Evolutionary conservation across 352 stramenopile genomes (phyloP).

Genomic region (Pythium aristosporum): DNA sequence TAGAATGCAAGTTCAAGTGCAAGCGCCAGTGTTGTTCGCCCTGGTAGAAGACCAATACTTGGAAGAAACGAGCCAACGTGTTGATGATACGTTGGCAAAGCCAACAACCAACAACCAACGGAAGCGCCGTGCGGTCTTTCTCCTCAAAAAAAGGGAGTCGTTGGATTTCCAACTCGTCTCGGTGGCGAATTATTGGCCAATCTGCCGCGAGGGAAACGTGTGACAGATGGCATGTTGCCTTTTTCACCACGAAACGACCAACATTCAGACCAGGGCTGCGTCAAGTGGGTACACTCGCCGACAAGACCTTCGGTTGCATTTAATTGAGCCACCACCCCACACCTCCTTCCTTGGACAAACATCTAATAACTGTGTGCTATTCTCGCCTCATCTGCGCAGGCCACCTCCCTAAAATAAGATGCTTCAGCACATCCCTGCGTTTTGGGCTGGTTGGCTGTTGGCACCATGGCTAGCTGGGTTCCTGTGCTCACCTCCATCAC

Average conservation of each 20-base stretch:
- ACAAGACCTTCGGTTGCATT: too few species aligned
- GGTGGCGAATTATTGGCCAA: background rate
- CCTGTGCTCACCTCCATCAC: too few species aligned
- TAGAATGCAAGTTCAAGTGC: slow-evolving; percentile 13
- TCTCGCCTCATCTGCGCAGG: background rate
- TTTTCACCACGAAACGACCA: slow-evolving; percentile 4
- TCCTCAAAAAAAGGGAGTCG: too few species aligned
- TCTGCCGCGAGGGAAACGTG: slow-evolving; percentile 1
- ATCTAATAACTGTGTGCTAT: too few species aligned
- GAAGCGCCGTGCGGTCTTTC: too few species aligned
- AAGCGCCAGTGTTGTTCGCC: too few species aligned
- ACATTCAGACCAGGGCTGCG: background rate
- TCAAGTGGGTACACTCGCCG: background rate
- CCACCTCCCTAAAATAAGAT: background rate
- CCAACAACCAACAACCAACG: too few species aligned
- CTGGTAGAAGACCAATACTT: background rate
- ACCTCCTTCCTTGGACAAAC: too few species aligned
- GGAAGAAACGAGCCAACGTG: background rate
- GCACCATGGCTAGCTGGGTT: too few species aligned
- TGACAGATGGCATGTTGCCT: background rate
- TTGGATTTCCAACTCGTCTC: background rate
- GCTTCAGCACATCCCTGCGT: too few species aligned
- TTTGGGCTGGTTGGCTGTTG: too few species aligned
- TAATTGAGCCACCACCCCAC: background rate
- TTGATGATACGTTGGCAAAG: background rate